Evolutionary conservation across 495 filamentous ascomycete genomes (phyloP), one percentile per base, ranked within the genome.

Genomic region (Terfezia boudieri): DNA sequence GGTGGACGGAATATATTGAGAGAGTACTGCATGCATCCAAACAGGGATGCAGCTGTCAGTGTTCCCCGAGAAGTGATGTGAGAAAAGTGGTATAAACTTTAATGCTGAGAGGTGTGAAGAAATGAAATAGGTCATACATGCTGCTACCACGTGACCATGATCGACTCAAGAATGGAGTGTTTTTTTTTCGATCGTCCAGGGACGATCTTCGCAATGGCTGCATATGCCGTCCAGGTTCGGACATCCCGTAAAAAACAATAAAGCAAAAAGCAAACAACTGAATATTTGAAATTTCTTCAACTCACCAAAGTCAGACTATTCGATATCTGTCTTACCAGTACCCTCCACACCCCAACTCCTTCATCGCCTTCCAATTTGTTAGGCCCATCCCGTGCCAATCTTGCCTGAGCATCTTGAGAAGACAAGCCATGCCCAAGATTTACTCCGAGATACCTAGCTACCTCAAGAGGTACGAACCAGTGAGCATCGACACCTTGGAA

Each of bases 301-400:
- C 62, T 52, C 59, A 68, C 66, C 60, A 68, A 65, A 7, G 66
- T 68, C 53, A 68, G 65, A 55, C 66, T 75, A 61, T 75, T 75
- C 54, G 72, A 73, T 20, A 76, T 69, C 58, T 76, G 74, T 57
- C 74, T 73, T 58, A 75, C 46, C 60, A 76, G 68, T 61, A 76
- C 74, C 59, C 72, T 73, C 69, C 69, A 74, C 64, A 68, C 60
- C 64, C 71, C 73, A 62, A 75, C 62, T 59, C 71, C 71, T 52
- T 68, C 66, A 64, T 69, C 70, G 61, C 68, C 67, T 57, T 74
- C 71, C 52, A 76, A 68, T 59, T 66, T 72, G 64, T 76, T 76
- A 12, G 66, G 64, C 54, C 74, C 74, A 71, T 74, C 58, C 51
- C 64, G 58, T 56, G 64, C 61, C 53, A 76, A 51, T 48, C 62